phyloP scores from a whole-genome alignment of 208 protist genomes.

The Trypanosoma rangeli region DNA sequence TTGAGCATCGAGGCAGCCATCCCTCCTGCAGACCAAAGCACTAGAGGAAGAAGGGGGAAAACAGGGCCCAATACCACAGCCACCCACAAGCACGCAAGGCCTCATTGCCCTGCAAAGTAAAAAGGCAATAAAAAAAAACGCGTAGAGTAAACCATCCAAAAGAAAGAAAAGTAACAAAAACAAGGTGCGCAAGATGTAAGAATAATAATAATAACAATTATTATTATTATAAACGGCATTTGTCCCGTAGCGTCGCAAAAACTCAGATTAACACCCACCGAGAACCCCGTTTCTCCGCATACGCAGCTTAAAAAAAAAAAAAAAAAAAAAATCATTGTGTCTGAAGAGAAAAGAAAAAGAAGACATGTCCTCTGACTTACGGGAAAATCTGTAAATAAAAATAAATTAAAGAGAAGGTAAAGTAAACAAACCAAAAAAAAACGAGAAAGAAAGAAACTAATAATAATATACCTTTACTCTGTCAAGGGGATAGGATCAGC shows the following conservation, averaged over 20 bases:
- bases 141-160: background rate
- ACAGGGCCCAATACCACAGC: constrained; percentile 9
- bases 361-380: background rate
- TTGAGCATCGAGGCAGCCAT: background rate
- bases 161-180: constrained; percentile 6
- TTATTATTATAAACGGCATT: background rate
- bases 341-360: background rate
- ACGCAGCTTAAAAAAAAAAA: background rate
- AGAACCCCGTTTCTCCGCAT: constrained; percentile 8
- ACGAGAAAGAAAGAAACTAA: background rate
- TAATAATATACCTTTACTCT: background rate
- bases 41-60: constrained; percentile 4
- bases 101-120: background rate
- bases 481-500: background rate
- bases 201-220: constrained; percentile 7
- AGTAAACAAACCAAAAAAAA: background rate
- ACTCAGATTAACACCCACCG: background rate
- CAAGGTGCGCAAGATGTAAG: background rate
- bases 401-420: constrained; percentile 7
- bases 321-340: background rate
- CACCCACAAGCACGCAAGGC: background rate
- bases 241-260: background rate
- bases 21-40: constrained; percentile 4
- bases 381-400: background rate
- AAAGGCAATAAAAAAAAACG: background rate